A percentile compares a stretch with the other conserved stretches of the same genome.
Conservation (phyloP, 139 green algal genomes). For the Yamagishiella unicocca region DNA sequence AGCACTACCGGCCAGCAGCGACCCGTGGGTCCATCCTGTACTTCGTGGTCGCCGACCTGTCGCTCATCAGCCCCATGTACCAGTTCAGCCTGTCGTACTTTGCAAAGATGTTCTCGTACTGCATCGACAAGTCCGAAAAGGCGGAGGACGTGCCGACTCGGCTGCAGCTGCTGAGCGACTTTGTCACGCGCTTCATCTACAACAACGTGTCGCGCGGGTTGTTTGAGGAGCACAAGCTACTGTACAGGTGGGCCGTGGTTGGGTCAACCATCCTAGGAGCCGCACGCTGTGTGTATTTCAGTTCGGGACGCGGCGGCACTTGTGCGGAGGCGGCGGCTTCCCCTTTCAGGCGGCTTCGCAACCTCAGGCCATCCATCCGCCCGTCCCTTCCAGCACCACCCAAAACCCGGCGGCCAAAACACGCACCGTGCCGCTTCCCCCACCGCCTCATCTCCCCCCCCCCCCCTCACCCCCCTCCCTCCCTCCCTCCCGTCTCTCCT, state of each 20-base stretch:
- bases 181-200: constrained; percentile 85
- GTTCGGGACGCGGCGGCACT: too few species aligned
- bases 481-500: too few species aligned
- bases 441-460: not conserved
- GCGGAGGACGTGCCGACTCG: constrained; percentile 71
- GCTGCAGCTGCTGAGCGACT: constrained; percentile 75
- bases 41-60: constrained; percentile 85
- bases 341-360: too few species aligned
- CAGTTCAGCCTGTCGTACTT: constrained; percentile 86
- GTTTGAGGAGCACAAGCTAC: constrained; percentile 88
- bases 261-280: too few species aligned
- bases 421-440: too few species aligned
- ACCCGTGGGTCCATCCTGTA: constrained; percentile 82
- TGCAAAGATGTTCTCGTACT: constrained; percentile 82
- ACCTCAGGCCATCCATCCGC: too few species aligned
- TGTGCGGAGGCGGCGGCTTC: too few species aligned
- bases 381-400: constrained; percentile 33
- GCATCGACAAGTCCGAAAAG: constrained; percentile 78
- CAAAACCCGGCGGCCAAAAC: too few species aligned
- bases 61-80: constrained; percentile 90
- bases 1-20: constrained; percentile 83
- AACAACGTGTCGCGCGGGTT: constrained; percentile 83
- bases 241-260: constrained; percentile 78
- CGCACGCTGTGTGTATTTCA: too few species aligned
- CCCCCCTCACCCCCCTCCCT: too few species aligned